Evolutionary conservation across 495 filamentous ascomycete genomes (phyloP).

Genomic region (Hyaloscypha finlandica): DNA sequence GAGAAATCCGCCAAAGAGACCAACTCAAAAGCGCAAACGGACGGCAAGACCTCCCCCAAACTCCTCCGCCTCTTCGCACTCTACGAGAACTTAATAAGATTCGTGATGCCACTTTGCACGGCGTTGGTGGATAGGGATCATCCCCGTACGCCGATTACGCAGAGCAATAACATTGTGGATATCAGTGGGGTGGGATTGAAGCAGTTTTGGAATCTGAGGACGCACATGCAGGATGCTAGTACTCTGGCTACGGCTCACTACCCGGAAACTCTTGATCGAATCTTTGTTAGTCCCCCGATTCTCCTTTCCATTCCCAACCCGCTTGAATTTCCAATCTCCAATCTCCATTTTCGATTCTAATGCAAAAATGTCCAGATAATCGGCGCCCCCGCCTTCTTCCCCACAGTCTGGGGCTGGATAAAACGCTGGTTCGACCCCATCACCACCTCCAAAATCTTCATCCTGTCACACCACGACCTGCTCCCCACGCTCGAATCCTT

Average conservation of each 20-base stretch:
- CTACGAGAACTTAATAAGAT: conserved; percentile 87
- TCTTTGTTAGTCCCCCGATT: conserved; percentile 60
- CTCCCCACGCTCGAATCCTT: conserved; percentile 72
- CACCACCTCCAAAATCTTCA: conserved; percentile 92
- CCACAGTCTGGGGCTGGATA: conserved; percentile 93
- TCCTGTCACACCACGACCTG: conserved; percentile 70
- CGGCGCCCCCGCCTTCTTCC: conserved; percentile 87
- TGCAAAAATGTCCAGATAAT: conserved; percentile 59
- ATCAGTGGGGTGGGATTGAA: conserved; percentile 79
- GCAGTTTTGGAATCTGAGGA: conserved; percentile 92
- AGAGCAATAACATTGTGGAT: conserved; percentile 88
- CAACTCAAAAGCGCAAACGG: conserved; percentile 51
- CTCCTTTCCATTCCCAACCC: neutral
- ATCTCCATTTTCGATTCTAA: conserved; percentile 2
- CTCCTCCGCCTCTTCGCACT: conserved; percentile 81
- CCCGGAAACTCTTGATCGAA: conserved; percentile 84
- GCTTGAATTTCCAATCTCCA: neutral
- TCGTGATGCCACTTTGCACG: conserved; percentile 81
- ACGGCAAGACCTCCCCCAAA: conserved; percentile 64
- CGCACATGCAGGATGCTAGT: conserved; percentile 88
- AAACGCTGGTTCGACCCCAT: conserved; percentile 95
- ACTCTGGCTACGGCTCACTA: conserved; percentile 88
- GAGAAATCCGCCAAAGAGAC: conserved; percentile 57
- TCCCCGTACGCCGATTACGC: conserved; percentile 76
- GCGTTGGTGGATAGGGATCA: conserved; percentile 66